Evolutionary conservation across 2,329 filamentous ascomycete genomes (phyloP), one percentile per base, ranked within the genome.

Genomic region (Pseudocercospora ulei): DNA sequence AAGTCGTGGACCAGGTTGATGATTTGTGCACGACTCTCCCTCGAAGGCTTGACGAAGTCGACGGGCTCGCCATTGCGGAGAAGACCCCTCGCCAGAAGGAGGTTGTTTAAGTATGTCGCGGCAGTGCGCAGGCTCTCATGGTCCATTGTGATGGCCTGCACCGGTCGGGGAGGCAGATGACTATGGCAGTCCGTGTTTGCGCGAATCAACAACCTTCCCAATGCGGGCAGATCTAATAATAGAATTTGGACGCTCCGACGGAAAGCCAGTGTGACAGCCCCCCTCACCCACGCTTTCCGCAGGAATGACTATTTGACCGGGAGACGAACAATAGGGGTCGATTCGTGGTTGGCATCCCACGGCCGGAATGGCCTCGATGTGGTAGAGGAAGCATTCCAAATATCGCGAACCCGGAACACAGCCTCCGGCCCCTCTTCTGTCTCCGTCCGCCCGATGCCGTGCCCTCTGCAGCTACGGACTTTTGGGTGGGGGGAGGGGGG

Each of bases 1-100:
- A 98, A 65, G 58, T 98, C 90, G 62, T 98, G 94, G 33, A 98
- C 77, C 14, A 98, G 72, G 57, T 88, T 82, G 65, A 98, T 94
- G 53, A 96, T 79, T 50, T 78, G 76, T 12, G 82, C 80, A 78
- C 90, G 88, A 11, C 82, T 82, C 35, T 72, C 74, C 56, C 73
- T 72, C 23, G 75, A 69, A 11, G 73, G 75, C 47, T 78, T 74
- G 43, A 70, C 72, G 60, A 98, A 98, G 61, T 95, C 80, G 62
- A 98, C 82, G 26, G 66, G 68, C 53, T 80, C 75, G 50, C 80
- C 72, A 66, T 75, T 71, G 43, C 73, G 71, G 25, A 79, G 59
- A 8, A 79, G 62, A 19, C 76, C 76, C 27, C 76, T 70, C 5
- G 75, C 73, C n/a, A 79, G 67, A 12, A 79, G 62, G 4, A 79